Conservation (phyloP, 1,284 basidiomycete species). For the Lentinus polychrous region DNA sequence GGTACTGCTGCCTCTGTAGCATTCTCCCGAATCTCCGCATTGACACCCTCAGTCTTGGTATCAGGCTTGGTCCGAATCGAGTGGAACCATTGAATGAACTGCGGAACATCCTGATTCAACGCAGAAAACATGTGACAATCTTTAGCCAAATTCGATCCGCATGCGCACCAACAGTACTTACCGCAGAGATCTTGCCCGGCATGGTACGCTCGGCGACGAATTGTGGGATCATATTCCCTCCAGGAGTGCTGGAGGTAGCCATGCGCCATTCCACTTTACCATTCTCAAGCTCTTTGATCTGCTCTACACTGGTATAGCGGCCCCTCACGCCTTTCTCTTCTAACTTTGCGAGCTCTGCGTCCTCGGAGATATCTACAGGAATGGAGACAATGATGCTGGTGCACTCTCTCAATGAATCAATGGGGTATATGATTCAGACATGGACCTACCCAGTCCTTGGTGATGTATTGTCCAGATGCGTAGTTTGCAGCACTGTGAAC, state of each 20-base stretch:
- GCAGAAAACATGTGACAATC: not conserved
- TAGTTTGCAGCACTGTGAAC: conserved; percentile 67
- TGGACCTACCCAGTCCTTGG: conserved; percentile 49
- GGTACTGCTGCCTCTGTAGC: not conserved
- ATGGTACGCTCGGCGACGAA: conserved; percentile 55
- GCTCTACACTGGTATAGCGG: conserved; percentile 65
- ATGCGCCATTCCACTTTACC: conserved; percentile 72
- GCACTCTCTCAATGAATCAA: not conserved
- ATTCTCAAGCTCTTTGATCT: conserved; percentile 52
- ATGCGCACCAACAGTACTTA: conserved; percentile 22
- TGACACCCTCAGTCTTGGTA: not conserved
- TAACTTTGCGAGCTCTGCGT: conserved; percentile 49
- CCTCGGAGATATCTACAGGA: conserved; percentile 55
- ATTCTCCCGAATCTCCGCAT: not conserved
- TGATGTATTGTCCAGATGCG: conserved; percentile 39
- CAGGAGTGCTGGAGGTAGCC: conserved; percentile 71
- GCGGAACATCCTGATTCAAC: conserved; percentile 53
- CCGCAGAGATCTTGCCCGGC: conserved; percentile 55
- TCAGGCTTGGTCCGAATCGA: conserved; percentile 12
- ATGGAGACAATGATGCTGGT: conserved; percentile 62
- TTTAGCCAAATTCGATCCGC: not conserved
- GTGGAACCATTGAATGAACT: conserved; percentile 47
- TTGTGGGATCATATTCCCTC: conserved; percentile 59
- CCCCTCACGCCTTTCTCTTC: conserved; percentile 66
- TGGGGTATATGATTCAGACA: not conserved